Percentiles rank a stretch among this genome's conserved stretches.
These are phyloP conservation scores for Monosporascus sp. DNA, from an alignment of 2,329 filamentous ascomycete species.

Conservation along the genomic window DNA sequence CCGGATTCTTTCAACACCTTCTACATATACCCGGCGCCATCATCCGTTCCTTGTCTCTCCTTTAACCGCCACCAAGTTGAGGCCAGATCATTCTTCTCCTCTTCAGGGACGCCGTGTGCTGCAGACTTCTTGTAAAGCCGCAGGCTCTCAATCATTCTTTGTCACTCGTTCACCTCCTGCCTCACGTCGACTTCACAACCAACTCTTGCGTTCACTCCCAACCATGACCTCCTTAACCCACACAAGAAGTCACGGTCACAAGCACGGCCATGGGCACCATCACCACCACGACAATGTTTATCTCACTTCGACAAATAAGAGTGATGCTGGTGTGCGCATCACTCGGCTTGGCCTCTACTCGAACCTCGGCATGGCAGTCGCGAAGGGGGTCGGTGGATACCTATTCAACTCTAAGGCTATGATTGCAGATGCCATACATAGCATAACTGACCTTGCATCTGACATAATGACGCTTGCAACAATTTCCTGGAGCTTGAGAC, in stretches of 20 bases:
- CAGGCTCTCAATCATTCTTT: constrained; percentile 4
- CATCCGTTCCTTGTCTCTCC: not conserved
- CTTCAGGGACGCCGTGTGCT: constrained; percentile 15
- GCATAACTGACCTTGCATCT: constrained; percentile 88
- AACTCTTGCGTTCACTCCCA: constrained; percentile 14
- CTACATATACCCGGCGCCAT: not conserved
- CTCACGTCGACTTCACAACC: constrained; percentile 7
- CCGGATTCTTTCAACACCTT: not conserved
- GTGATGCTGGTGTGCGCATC: constrained; percentile 89
- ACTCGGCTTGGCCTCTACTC: constrained; percentile 83
- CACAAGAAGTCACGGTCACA: constrained; percentile 46
- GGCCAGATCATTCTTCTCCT: constrained; percentile 17
- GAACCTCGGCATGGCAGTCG: constrained; percentile 90
- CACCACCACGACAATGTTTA: constrained; percentile 83
- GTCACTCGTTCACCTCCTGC: constrained; percentile 9
- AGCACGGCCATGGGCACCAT: constrained; percentile 57
- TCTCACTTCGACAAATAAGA: constrained; percentile 74
- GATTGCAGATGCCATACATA: constrained; percentile 91
- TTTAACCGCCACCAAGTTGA: not conserved
- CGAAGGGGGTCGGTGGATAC: constrained; percentile 88
- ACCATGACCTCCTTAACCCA: constrained; percentile 35
- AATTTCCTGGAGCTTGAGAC: constrained; percentile 85
- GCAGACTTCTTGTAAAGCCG: constrained; percentile 12
- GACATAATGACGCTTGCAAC: constrained; percentile 92
- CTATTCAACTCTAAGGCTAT: constrained; percentile 92